Base-by-base conservation (phyloP, 1,139 yeast genomes). In the Blastobotrys indianensis region DNA sequence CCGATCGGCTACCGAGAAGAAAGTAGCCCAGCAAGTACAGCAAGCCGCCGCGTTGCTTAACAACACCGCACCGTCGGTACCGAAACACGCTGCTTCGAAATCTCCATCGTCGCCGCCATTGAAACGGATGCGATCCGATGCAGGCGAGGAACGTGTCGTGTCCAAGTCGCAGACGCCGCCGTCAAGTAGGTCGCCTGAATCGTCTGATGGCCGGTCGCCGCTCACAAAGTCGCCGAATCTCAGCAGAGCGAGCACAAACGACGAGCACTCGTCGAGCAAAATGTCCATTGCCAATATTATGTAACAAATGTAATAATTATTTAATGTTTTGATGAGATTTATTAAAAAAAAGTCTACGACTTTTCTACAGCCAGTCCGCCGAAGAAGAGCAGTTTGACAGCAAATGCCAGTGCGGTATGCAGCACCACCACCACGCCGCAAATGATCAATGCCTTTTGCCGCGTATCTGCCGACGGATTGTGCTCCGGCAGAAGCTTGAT, bases 371-470 rank as follows among this genome's bases (percentile, higher is more conserved):
- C 49, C 37, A 58, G 51, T 5, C 59, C 59, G 29, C 57, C 57
- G 50, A 67, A 67, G 52, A 66, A 66, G 29, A 65, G 51, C 16
- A 66, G 51, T 56, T 66, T 67, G 48, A 67, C 67, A 7, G 68
- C 63, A 38, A 69, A 51, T 1, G 72, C 67, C 23, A 69, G 54
- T 3, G 59, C 70, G 2, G 62, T 60, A 48, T 69, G 73, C 29
- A 65, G 52, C 4, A 61, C 50, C 23, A 64, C 57, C 5, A 67
- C 63, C 4, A 59, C 60, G 4, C 52, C 60, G 1, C 69, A 53
- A 32, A 70, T 54, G 12, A 60, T 45, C 12, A 55, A 51, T 8
- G 66, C 65, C 20, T 63, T 61, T 44, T 60, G 57, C 39, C 54
- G 58, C 46, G 60, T 60, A 41, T 52, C 58, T 44, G 61, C 62